phyloP scores from a whole-genome alignment of 495 filamentous ascomycete genomes.

The Xylaria venustula region DNA sequence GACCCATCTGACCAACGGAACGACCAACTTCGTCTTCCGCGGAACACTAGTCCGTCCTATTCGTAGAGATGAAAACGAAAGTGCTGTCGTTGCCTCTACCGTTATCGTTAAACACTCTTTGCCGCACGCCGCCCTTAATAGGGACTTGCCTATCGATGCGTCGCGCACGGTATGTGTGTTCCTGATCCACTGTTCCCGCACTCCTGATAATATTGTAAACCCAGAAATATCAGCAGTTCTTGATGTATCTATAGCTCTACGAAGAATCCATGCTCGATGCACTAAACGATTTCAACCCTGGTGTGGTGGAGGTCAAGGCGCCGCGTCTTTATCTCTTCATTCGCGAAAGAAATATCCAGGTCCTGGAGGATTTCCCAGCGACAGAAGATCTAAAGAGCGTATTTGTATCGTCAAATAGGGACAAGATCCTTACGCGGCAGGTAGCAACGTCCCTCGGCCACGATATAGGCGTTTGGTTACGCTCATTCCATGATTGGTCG shows the following conservation, averaged over 20 bases:
- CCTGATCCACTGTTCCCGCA: background rate
- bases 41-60: slow-evolving; percentile 28
- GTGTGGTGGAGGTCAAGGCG: slow-evolving; percentile 31
- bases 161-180: slow-evolving; percentile 41
- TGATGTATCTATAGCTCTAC: background rate
- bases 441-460: slow-evolving; percentile 32
- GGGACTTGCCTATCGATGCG: slow-evolving; percentile 35
- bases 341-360: slow-evolving; percentile 35
- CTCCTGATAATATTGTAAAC: background rate
- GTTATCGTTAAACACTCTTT: slow-evolving; percentile 52
- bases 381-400: slow-evolving; percentile 45
- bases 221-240: background rate
- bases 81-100: background rate
- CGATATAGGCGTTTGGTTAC: slow-evolving; percentile 43
- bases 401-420: slow-evolving; percentile 22
- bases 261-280: slow-evolving; percentile 1
- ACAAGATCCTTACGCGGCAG: background rate
- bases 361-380: slow-evolving; percentile 43
- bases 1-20: slow-evolving; percentile 42
- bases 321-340: slow-evolving; percentile 41
- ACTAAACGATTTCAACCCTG: slow-evolving; percentile 1
- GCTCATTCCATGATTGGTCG: slow-evolving; percentile 42
- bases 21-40: slow-evolving; percentile 52
- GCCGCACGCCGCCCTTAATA: slow-evolving; percentile 39
- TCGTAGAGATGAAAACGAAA: background rate